Base-by-base conservation (phyloP, 225 moss, liverwort and hornwort species). In the Neckera pumila region DNA sequence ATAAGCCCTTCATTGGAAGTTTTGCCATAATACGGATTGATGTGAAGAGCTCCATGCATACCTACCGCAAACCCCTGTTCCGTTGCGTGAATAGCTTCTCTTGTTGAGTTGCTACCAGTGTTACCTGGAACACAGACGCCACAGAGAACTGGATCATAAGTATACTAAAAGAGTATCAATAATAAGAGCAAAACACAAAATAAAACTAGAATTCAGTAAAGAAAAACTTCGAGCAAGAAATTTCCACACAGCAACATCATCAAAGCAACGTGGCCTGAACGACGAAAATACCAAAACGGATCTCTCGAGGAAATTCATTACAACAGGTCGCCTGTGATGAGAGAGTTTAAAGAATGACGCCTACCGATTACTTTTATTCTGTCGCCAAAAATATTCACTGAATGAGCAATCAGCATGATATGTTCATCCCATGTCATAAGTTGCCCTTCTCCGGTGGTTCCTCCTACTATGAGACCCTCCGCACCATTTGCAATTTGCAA, bases 361-460 rank as follows among this genome's bases (percentile, higher is more conserved):
- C 87, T 84, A 84, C 96, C 97, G 49, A 97, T 91, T 34, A 97
- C 94, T 91, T 95, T 95, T 38, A 96, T 93, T 75, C 90, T 90
- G 67, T 93, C 91, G 79, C 94, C 94, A 77, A 98, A 97, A 67
- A 91, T 91, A n/a, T 92, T 90, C 19, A 97, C 95, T 27, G 96
- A 93, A 51, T 95, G 95, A 59, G 95, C 95, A 78, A 98, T 98
- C 57, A 98, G 93, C 94, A 94, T 97, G 43, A 98, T 94, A 71
- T 98, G 98, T 87, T 97, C 97, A 77, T 96, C 95, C 98, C 98
- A 98, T 80, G 92, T 93, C 98, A 98, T 98, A 33, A 98, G 95
- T 73, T 98, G 98, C 65, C 98, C 98, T 91, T 98, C 98, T 74
- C 98, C 98, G 36, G 98, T 98, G 33, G 98, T 98, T 47, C 98